These are phyloP conservation scores for Daldinia vernicosa DNA, from an alignment of 495 filamentous ascomycete species.

Conservation along the genomic window DNA sequence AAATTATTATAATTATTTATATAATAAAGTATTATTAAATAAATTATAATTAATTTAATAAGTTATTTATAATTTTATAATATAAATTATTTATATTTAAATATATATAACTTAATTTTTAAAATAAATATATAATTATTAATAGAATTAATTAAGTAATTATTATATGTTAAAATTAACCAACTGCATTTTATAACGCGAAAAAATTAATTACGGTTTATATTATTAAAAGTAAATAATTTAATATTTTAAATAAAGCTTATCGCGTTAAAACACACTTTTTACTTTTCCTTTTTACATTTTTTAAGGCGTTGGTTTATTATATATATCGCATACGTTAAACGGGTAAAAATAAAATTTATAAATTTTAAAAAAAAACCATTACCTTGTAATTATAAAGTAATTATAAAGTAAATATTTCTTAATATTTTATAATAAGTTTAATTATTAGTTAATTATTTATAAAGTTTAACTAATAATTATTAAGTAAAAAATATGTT, in stretches of 20 bases:
- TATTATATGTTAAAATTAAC: not conserved
- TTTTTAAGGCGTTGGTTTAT: not conserved
- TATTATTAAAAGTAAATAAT: not conserved
- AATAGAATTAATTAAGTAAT: conserved; percentile 2
- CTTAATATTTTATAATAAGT: not conserved
- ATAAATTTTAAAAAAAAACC: not conserved
- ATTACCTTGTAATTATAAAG: not conserved
- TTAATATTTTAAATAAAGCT: not conserved
- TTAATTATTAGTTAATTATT: not conserved
- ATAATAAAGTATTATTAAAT: conserved; percentile 4
- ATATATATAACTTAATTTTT: conserved; percentile 1
- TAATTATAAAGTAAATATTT: not conserved
- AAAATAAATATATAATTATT: conserved; percentile 5
- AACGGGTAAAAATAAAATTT: not conserved
- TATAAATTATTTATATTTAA: conserved; percentile 3
- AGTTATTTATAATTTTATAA: not conserved
- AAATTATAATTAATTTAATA: conserved; percentile 2
- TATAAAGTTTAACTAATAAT: not conserved
- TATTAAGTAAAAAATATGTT: not conserved
- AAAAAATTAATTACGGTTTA: not conserved
- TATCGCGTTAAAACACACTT: not conserved
- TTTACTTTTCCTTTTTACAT: not conserved
- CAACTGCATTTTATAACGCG: not conserved
- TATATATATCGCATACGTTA: not conserved
- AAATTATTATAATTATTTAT: not conserved